Conservation (phyloP, 2,329 filamentous ascomycete species). For the Colletotrichum liaoningense region DNA sequence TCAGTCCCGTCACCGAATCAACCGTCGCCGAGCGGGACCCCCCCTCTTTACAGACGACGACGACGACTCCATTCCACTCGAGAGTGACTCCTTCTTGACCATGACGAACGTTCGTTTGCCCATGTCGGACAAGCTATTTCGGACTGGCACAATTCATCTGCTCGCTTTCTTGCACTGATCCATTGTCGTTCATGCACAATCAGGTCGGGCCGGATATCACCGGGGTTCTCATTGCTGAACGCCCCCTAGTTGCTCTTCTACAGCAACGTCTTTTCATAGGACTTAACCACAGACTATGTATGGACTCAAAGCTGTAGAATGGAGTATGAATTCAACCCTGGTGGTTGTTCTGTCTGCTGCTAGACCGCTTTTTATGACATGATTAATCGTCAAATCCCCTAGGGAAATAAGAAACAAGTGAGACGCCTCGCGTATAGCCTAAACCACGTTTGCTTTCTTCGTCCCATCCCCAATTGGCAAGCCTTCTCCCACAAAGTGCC, state of each 20-base stretch:
- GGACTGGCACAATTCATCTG: not conserved
- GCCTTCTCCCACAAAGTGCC: not conserved
- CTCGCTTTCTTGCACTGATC: constrained; percentile 1
- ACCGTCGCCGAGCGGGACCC: constrained; percentile 7
- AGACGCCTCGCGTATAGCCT: not conserved
- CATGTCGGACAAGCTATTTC: not conserved
- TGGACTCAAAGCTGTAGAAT: not conserved
- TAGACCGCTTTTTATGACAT: constrained; percentile 20
- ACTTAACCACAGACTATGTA: not conserved
- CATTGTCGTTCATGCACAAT: not conserved
- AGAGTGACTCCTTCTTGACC: constrained; percentile 15
- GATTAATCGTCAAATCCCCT: not conserved
- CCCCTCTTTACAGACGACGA: constrained; percentile 5
- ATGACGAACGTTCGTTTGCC: not conserved
- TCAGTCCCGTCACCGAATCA: constrained; percentile 32
- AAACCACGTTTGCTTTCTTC: not conserved
- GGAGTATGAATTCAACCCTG: not conserved
- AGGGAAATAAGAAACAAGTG: not conserved
- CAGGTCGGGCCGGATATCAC: not conserved
- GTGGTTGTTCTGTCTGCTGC: constrained; percentile 1
- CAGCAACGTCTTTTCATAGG: not conserved
- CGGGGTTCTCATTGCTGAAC: not conserved
- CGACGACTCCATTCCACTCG: not conserved
- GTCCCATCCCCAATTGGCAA: not conserved
- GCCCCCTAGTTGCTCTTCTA: not conserved